These are phyloP conservation scores for Deinandra increscens DNA, from an alignment of 129 eudicot genomes.

Conservation along the genomic window DNA sequence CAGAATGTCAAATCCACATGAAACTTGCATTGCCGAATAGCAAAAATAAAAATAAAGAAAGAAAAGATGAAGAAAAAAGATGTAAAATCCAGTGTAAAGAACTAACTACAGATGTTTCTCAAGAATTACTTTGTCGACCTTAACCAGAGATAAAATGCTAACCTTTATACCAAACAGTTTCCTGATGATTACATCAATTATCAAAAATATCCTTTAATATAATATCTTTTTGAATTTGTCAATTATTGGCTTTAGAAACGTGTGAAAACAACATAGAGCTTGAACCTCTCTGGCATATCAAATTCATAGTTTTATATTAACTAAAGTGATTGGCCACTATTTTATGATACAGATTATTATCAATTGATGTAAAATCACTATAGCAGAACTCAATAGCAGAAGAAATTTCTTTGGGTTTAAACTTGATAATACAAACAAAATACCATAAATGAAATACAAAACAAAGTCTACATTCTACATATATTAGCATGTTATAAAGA, in stretches of 20 bases:
- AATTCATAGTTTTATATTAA: background rate
- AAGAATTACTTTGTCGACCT: background rate
- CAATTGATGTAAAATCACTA: constrained; percentile 1
- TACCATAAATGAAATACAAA: constrained; percentile 11
- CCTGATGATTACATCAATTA: background rate
- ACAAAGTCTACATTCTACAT: constrained; percentile 6
- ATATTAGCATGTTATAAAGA: constrained; percentile 7
- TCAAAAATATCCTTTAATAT: background rate
- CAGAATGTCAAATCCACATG: background rate
- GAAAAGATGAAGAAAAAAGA: background rate
- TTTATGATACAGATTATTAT: constrained; percentile 6
- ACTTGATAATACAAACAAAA: background rate
- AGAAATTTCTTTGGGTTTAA: background rate
- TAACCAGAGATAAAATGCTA: constrained; percentile 9
- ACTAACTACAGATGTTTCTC: background rate
- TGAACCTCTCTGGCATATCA: constrained; percentile 19
- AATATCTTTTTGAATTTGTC: background rate
- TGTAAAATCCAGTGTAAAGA: background rate
- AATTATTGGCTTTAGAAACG: background rate
- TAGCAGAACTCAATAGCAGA: background rate
- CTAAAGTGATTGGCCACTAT: constrained; percentile 6
- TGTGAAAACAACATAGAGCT: constrained; percentile 1
- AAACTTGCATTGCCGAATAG: constrained; percentile 1
- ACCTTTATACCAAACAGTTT: constrained; percentile 12
- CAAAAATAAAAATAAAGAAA: background rate